Evolutionary conservation across 2,329 filamentous ascomycete species (phyloP), one percentile per base, ranked within the genome.

Genomic region (Gnomoniopsis smithogilvyi): DNA sequence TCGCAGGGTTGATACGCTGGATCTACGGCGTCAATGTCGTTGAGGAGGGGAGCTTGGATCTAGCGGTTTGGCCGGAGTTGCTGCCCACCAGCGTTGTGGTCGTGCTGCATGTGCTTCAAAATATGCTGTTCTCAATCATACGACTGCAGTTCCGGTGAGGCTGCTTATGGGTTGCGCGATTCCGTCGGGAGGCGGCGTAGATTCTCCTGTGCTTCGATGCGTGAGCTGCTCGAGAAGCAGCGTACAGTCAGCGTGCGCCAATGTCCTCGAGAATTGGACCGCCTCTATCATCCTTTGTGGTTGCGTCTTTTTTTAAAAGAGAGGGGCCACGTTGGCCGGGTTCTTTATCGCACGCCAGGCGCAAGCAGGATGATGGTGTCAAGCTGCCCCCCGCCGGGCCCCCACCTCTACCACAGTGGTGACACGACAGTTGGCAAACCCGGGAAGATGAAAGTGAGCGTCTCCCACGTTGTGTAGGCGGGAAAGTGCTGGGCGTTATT

Each of bases 51-150:
- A 85, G 83, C 72, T 74, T 83, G 62, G 86, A 89, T 70, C 74
- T 89, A 64, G 81, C 80, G 7, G 81, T 84, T 57, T 89, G 86
- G 83, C 86, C 86, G 2, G 86, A 89, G 74, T 71, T 89, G 66
- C 71, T 89, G 66, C 86, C 86, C 19, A 87, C 86, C 3, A 83
- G 83, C 56, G 82, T 87, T 21, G 84, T 83, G 22, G 86, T 88
- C 22, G 85, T 84, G 75, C 74, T 89, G 69, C 86, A 89, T 66
- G 86, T 89, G 53, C 68, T 89, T 71, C 86, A 89, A 73, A 89
- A 89, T 69, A 89, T 89, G 86, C 72, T 89, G 58, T 89, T 89
- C 73, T 86, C 84, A 49, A 89, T 89, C 66, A 82, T 88, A 38
- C 79, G 86, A 63, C 72, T 89, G 67, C 80, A 83, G 63, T 89